Percentiles rank a stretch among this genome's conserved stretches.
Conservation (phyloP, 2,329 filamentous ascomycete genomes). For the Pseudogymnoascus sp. region DNA sequence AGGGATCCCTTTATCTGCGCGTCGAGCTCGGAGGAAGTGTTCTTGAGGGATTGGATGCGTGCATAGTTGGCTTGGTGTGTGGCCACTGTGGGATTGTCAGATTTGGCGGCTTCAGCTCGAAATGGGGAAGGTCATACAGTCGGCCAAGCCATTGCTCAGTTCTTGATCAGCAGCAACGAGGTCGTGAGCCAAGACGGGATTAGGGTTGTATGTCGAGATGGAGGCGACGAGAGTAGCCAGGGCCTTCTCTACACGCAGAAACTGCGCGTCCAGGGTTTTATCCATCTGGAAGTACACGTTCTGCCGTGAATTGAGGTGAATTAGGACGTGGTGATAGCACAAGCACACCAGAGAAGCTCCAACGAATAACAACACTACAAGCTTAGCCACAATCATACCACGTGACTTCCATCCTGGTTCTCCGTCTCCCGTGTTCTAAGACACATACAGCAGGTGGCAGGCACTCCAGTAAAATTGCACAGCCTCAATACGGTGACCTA, state of each 20-base stretch:
- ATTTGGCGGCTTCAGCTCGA: not conserved
- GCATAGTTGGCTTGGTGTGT: constrained; percentile 68
- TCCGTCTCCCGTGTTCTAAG: not conserved
- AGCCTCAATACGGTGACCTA: constrained; percentile 12
- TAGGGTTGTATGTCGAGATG: constrained; percentile 75
- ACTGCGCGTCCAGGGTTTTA: constrained; percentile 51
- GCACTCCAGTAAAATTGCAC: not conserved
- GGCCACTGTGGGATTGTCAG: constrained; percentile 47
- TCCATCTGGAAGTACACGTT: constrained; percentile 44
- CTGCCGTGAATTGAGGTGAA: not conserved
- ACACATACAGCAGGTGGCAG: not conserved
- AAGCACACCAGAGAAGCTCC: not conserved
- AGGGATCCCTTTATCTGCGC: constrained; percentile 65
- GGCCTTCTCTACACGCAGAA: constrained; percentile 60
- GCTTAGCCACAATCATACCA: not conserved
- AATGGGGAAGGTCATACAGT: constrained; percentile 40
- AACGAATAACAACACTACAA: not conserved
- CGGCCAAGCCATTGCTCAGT: constrained; percentile 57
- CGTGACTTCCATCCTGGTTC: not conserved
- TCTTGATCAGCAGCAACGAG: constrained; percentile 64
- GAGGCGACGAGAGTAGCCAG: constrained; percentile 68
- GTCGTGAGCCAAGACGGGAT: constrained; percentile 57
- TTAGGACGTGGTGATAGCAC: not conserved
- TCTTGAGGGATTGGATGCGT: constrained; percentile 62
- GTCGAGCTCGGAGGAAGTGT: constrained; percentile 59